Conservation (phyloP, 202 grass and related monocot genomes). For the Panicum virgatum region DNA sequence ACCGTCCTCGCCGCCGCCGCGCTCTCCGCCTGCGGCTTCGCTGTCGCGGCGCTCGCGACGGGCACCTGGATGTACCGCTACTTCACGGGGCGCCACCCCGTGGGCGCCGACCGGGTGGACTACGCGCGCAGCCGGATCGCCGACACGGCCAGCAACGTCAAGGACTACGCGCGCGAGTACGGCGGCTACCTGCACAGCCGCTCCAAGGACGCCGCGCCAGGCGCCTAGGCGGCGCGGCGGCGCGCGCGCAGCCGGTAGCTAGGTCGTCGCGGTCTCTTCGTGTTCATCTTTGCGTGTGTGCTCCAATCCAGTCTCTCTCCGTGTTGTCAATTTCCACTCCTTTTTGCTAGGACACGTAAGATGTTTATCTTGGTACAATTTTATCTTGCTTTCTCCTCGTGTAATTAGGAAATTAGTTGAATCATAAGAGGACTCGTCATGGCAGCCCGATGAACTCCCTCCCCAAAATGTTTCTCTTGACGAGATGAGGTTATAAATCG, state of each 20-base stretch:
- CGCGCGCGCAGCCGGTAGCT: not conserved
- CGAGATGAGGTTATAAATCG: too few species aligned
- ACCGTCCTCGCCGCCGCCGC: constrained; percentile 46
- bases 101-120: constrained; percentile 78
- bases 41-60: constrained; percentile 48
- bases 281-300: not conserved
- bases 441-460: not conserved
- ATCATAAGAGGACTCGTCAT: constrained; percentile 4
- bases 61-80: constrained; percentile 84
- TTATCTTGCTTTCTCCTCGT: not conserved
- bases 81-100: constrained; percentile 74
- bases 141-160: constrained; percentile 72
- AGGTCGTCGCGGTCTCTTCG: not conserved
- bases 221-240: constrained; percentile 65
- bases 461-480: not conserved
- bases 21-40: constrained; percentile 59
- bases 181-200: constrained; percentile 70
- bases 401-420: constrained; percentile 13
- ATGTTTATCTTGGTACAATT: not conserved
- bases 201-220: constrained; percentile 90
- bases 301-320: not conserved
- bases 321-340: not conserved
- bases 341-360: not conserved
- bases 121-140: constrained; percentile 81
- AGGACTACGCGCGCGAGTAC: constrained; percentile 82